These are phyloP conservation scores for Papilionanthe hybrid DNA, from an alignment of 116 monocot genomes.

Conservation along the genomic window DNA sequence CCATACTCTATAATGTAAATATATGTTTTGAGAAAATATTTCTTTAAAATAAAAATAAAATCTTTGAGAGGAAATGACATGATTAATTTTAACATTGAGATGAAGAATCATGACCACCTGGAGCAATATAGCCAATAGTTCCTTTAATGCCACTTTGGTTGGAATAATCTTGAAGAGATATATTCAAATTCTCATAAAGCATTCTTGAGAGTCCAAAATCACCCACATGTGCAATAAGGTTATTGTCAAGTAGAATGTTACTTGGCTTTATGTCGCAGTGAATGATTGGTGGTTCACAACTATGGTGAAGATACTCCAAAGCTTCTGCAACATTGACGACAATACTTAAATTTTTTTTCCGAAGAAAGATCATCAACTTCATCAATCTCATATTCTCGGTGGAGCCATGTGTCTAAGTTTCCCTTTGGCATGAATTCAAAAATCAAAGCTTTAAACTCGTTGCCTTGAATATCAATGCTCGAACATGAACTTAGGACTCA, in stretches of 20 bases:
- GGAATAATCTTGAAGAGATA: background rate
- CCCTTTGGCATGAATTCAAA: constrained; percentile 49
- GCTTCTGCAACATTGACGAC: constrained; percentile 26
- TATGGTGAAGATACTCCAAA: constrained; percentile 34
- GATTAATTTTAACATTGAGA: background rate
- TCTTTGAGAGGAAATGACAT: too few relatives aligned
- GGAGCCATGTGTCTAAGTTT: constrained; percentile 22
- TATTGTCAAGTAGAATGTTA: constrained; percentile 31
- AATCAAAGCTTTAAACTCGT: constrained; percentile 41
- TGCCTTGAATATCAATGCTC: too few relatives aligned
- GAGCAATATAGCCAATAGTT: constrained; percentile 33
- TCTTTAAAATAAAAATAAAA: too few relatives aligned
- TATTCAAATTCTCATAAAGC: background rate
- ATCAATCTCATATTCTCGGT: background rate
- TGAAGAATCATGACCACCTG: constrained; percentile 15
- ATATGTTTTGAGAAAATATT: too few relatives aligned
- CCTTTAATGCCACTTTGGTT: constrained; percentile 21
- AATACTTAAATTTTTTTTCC: constrained; percentile 25
- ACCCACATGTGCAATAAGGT: constrained; percentile 22
- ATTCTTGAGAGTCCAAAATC: constrained; percentile 29
- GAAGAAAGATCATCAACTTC: constrained; percentile 14
- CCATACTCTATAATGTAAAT: constrained; percentile 17
- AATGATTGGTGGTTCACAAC: constrained; percentile 22
- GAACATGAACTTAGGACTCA: constrained; percentile 34
- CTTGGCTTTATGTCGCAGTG: constrained; percentile 49